Evolutionary conservation across 2,329 filamentous ascomycete genomes (phyloP), one percentile per base, ranked within the genome.

Genomic region (Penicillium sp.): DNA sequence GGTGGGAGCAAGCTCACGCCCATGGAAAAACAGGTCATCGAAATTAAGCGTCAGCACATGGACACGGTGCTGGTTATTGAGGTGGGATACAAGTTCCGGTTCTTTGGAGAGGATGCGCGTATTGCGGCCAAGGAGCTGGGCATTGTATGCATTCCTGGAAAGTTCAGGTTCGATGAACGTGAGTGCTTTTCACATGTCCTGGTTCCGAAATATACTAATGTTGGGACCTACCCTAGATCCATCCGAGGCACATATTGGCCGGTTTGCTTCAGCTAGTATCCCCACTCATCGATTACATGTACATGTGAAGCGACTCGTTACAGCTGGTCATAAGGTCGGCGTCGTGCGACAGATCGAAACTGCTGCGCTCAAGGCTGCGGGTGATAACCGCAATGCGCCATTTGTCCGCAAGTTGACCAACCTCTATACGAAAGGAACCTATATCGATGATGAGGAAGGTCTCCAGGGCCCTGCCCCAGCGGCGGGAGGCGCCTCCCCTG

Each of bases 391-490:
- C 54, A 97, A 96, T 68, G 84, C 91, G 0, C 92, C 94, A 0
- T 99, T 99, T 65, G 84, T 91, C 35, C 86, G 94, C 34, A 94
- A 96, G 66, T 84, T 99, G 65, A 97, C 94, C 14, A 97, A 96
- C 67, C 81, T 99, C 7, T 99, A 99, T 74, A 99, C 94, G 8
- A 99, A 97, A 72, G 94, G 92, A 40, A 99, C 94, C 2, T 99
- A 97, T 65, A 88, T 99, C 53, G 94, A 97, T 67, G 94, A 99
- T 70, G 82, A 90, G 9, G 93, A 94, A 58, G 90, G 90, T 26
- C 74, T 96, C 5, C 88, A 89, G 48, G 64, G 76, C 51, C 66
- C 78, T 66, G 61, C 76, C 58, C 78, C 81, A 36, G 79, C 82
- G 1, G 81, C 85, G 0, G 84, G 82, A n/a, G 78, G 80, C 18